phyloP scores from a whole-genome alignment of 345 rosid species.

The Gossypium mustelinum region DNA sequence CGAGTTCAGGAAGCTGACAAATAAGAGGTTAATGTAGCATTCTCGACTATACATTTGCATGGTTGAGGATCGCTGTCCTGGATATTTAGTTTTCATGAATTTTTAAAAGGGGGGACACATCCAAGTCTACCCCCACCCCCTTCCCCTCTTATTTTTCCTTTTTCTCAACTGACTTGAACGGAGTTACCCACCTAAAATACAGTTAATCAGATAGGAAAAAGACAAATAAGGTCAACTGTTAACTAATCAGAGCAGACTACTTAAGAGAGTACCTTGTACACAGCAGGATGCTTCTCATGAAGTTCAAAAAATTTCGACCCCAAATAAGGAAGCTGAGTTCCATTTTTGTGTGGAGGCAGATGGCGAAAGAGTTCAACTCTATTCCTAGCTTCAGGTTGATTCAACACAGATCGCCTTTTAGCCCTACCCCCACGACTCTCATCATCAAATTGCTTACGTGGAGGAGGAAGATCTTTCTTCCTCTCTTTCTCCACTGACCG shows the following conservation, averaged over 20 bases:
- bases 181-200: no score
- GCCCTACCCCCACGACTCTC: slow-evolving; percentile 69
- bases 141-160: no score
- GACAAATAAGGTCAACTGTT: neutral
- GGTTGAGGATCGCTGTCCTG: no score
- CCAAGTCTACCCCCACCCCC: no score
- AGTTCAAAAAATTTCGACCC: slow-evolving; percentile 55
- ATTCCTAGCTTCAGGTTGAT: slow-evolving; percentile 62
- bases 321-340: slow-evolving; percentile 55
- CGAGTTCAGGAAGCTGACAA: no score
- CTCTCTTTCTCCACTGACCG: slow-evolving; percentile 52
- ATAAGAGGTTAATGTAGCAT: no score
- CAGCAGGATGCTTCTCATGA: slow-evolving; percentile 65
- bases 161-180: no score
- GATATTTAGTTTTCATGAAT: no score
- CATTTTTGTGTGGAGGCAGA: slow-evolving; percentile 68
- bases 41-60: no score
- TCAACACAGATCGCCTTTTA: slow-evolving; percentile 60
- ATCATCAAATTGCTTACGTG: slow-evolving; percentile 80
- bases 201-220: neutral
- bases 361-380: slow-evolving; percentile 77
- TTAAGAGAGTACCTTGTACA: slow-evolving; percentile 52
- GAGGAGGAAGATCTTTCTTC: slow-evolving; percentile 62
- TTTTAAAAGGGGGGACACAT: no score
- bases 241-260: neutral